Evolutionary conservation across 345 rosid genomes (phyloP).

Genomic region (Ailanthus altissimus): DNA sequence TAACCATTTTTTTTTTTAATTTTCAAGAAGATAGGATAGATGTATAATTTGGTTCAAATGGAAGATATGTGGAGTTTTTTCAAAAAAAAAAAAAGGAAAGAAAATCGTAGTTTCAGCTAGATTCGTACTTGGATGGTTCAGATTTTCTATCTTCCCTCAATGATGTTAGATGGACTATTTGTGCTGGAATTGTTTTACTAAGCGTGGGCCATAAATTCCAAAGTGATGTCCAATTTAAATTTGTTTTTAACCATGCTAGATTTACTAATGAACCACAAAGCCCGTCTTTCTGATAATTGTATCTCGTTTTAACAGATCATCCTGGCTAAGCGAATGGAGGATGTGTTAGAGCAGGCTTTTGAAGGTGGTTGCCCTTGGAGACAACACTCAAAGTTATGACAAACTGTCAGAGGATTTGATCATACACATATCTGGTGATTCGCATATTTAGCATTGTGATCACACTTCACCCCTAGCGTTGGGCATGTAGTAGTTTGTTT

Average conservation of each 20-base stretch:
- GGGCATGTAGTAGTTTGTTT: neutral
- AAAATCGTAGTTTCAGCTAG: neutral
- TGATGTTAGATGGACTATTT: neutral
- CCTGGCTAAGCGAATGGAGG: conserved; percentile 91
- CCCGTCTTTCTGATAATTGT: neutral
- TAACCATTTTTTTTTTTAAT: neutral
- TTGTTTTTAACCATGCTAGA: neutral
- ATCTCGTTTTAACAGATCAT: conserved; percentile 51
- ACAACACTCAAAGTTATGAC: conserved; percentile 74
- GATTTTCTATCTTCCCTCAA: neutral
- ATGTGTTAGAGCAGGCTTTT: conserved; percentile 88
- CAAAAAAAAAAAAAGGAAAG: neutral
- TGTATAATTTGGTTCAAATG: conserved; percentile 8
- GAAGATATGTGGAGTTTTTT: neutral
- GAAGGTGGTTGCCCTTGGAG: conserved; percentile 98
- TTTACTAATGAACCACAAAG: neutral
- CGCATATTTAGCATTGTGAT: neutral
- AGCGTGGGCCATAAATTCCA: neutral
- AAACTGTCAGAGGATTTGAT: conserved; percentile 5
- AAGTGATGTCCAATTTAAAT: neutral
- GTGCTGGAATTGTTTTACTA: neutral
- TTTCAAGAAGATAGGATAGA: no score
- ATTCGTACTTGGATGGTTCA: conserved; percentile 1
- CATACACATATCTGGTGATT: conserved; percentile 4
- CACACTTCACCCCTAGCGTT: neutral